phyloP scores from a whole-genome alignment of 768 basidiomycete species.

The Pholiota molesta region DNA sequence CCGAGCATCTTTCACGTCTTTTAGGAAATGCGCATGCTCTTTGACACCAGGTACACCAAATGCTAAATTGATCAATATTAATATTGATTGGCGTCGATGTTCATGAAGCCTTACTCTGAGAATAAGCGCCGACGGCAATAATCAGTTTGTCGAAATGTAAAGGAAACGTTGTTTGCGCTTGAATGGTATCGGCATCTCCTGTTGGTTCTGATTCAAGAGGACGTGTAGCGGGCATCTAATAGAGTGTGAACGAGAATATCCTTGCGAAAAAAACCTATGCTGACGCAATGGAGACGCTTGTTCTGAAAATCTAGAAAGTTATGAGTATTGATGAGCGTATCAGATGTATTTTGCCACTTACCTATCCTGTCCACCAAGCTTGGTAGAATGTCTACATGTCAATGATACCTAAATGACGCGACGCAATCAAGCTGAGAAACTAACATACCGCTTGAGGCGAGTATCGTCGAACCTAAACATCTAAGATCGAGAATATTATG shows the following conservation, averaged over 20 bases:
- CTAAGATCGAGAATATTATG: neutral
- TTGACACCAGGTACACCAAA: conserved; percentile 79
- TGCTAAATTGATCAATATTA: conserved; percentile 36
- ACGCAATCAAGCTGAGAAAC: no score
- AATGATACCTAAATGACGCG: neutral
- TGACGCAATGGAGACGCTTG: conserved; percentile 62
- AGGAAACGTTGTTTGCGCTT: conserved; percentile 43
- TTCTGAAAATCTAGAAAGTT: conserved; percentile 55
- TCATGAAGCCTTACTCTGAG: conserved; percentile 59
- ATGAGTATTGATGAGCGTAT: neutral
- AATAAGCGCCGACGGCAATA: conserved; percentile 85
- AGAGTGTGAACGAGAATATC: neutral
- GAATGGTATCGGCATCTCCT: conserved; percentile 16
- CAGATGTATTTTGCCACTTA: conserved; percentile 19
- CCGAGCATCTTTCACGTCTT: conserved; percentile 77
- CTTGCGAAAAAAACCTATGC: neutral
- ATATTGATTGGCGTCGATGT: conserved; percentile 6
- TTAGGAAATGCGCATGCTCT: conserved; percentile 80
- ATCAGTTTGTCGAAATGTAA: conserved; percentile 80
- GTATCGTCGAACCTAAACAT: conserved; percentile 52
- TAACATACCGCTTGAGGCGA: conserved; percentile 55
- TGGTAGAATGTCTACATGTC: conserved; percentile 66
- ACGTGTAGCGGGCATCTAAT: conserved; percentile 65
- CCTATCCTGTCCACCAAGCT: conserved; percentile 81
- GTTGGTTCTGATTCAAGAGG: conserved; percentile 37